phyloP scores from a whole-genome alignment of 2,329 filamentous ascomycete genomes.

The Colletotrichum acutatum region DNA sequence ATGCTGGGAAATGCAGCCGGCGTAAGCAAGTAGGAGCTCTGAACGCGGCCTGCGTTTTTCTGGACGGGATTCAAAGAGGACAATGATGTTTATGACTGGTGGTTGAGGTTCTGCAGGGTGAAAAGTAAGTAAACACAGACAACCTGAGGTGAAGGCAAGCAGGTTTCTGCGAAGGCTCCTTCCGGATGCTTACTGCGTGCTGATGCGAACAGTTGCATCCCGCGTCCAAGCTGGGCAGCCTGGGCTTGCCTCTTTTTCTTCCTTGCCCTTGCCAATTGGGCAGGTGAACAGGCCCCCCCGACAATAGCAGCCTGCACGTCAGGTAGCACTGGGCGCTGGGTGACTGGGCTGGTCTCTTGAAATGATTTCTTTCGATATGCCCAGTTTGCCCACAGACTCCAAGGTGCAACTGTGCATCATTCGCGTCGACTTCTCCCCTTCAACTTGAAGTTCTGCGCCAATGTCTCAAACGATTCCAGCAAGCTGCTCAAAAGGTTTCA shows the following conservation, averaged over 20 bases:
- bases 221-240: neutral
- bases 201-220: neutral
- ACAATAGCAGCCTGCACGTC: neutral
- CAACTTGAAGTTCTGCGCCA: neutral
- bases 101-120: neutral
- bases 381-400: neutral
- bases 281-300: neutral
- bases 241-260: neutral
- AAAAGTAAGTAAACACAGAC: slow-evolving; percentile 12
- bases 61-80: neutral
- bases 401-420: neutral
- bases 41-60: slow-evolving; percentile 15
- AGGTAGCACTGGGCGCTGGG: neutral
- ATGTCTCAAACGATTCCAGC: neutral
- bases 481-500: neutral
- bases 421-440: neutral
- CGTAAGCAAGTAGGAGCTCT: neutral
- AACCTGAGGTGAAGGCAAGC: slow-evolving; percentile 11
- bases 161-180: neutral
- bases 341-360: neutral
- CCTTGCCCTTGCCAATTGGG: neutral
- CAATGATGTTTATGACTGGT: neutral
- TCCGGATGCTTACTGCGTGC: neutral
- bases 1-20: neutral
- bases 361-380: neutral